Evolutionary conservation across 192 early-diverging fungal species (phyloP).

Genomic region (Ambispora gerdemannii): DNA sequence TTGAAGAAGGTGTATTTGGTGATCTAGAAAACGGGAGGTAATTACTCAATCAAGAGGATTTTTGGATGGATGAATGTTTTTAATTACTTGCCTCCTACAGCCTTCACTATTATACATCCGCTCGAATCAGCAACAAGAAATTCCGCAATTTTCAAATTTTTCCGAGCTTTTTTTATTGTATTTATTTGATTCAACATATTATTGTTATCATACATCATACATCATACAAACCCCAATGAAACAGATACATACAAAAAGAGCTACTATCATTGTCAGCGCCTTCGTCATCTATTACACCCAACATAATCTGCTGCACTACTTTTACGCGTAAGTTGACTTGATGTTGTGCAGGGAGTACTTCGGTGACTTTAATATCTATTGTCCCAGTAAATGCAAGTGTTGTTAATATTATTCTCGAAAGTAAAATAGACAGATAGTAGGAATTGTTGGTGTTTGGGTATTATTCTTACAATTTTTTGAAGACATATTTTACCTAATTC

Average conservation of each 20-base stretch:
- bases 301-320: constrained; percentile 25
- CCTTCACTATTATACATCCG: constrained; percentile 29
- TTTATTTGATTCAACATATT: not conserved
- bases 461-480: too few relatives aligned
- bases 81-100: constrained; percentile 12
- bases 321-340: constrained; percentile 28
- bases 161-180: not conserved
- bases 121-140: constrained; percentile 23
- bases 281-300: constrained; percentile 17
- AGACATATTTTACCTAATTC: too few relatives aligned
- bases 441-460: too few relatives aligned
- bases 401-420: too few relatives aligned
- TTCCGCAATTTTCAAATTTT: constrained; percentile 21
- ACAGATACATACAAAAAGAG: not conserved
- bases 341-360: constrained; percentile 27
- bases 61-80: not conserved
- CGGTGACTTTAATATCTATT: not conserved
- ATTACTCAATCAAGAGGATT: too few relatives aligned
- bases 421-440: too few relatives aligned
- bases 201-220: not conserved
- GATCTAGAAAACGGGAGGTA: too few relatives aligned
- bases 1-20: not conserved
- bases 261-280: not conserved
- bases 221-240: too few relatives aligned
- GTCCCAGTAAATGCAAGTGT: not conserved